phyloP scores from a whole-genome alignment of 1,139 yeast species.

The Candida neerlandica region DNA sequence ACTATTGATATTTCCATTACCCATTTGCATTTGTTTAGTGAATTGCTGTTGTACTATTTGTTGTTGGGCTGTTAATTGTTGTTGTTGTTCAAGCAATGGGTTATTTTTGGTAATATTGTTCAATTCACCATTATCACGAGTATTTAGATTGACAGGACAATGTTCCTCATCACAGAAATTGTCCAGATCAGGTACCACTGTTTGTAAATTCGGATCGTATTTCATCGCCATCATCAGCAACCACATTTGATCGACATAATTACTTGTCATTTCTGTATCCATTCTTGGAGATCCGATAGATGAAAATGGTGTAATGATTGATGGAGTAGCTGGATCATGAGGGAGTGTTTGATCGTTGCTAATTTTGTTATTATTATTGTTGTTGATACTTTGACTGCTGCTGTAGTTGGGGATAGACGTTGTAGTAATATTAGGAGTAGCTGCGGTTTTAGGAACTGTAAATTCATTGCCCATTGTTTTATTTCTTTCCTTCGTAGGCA shows the following conservation, averaged over 20 bases:
- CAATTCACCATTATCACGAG: slow-evolving; percentile 3
- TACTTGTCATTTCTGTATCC: slow-evolving; percentile 30
- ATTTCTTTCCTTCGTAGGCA: not conserved
- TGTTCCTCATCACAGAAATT: not conserved
- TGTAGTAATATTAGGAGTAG: not conserved
- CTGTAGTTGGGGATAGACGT: not conserved
- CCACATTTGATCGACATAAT: slow-evolving; percentile 45
- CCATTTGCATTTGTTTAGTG: slow-evolving; percentile 2
- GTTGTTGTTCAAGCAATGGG: slow-evolving; percentile 1
- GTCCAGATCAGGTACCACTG: not conserved
- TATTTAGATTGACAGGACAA: slow-evolving; percentile 3
- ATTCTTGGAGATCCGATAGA: slow-evolving; percentile 22
- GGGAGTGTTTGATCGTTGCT: not conserved
- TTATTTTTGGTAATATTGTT: not conserved
- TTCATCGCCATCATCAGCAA: slow-evolving; percentile 38
- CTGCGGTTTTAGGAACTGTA: slow-evolving; percentile 3
- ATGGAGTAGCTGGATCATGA: not conserved
- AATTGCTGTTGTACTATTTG: slow-evolving; percentile 4
- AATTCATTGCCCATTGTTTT: not conserved
- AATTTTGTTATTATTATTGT: not conserved
- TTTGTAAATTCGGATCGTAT: slow-evolving; percentile 19
- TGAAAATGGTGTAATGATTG: slow-evolving; percentile 10
- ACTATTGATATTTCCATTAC: not conserved
- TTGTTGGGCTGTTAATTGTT: slow-evolving; percentile 3
- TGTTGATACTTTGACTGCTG: not conserved